Evolutionary conservation across 1,284 basidiomycete genomes (phyloP), one percentile per base, ranked within the genome.

Genomic region (Bondarzewia mesenterica): DNA sequence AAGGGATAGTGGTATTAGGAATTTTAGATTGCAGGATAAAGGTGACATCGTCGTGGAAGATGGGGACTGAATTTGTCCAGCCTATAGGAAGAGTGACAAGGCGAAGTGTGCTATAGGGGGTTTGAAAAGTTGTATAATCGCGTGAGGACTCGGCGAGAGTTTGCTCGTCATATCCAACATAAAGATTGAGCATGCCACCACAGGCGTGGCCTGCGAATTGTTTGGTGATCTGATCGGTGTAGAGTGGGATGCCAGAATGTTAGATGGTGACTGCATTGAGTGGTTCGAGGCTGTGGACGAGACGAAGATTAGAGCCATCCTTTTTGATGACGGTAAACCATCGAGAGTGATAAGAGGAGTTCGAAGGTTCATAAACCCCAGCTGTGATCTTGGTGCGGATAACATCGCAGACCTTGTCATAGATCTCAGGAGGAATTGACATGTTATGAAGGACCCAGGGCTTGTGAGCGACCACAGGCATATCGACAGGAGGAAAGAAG

Each of bases 301-400:
- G 36, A 2, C 32, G 38, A 3, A 50, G 40, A 10, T 32, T 32
- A 35, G 47, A 50, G 12, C 50, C 47, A 35, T 52, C 25, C n/a
- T 57, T 57, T 48, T 58, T 56, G 16, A 51, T 15, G 1, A 59
- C 49, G 20, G 29, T 47, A 27, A 59, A 59, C 55, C 51, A 53
- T 2, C 48, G 3, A 0, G 63, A 63, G 2, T 60, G 46, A 44
- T 70, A 71, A 0, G 63, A 63, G 1, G 60, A 62, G n/a, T 63
- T 63, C 0, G 60, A 65, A 0, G 56, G 59, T 49, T 71, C 63
- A 44, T 69, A 71, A 0, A 68, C 58, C 0, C 67, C 65, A 0
- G 63, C 52, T 0, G 52, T 55, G 0, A 68, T 58, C 46, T 71
- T 70, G 3, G 46, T 44, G 10, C 59, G 49, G 7, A 72, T 60